Conservation (phyloP, 31 red algal genomes). For the Endocladia muricata region DNA sequence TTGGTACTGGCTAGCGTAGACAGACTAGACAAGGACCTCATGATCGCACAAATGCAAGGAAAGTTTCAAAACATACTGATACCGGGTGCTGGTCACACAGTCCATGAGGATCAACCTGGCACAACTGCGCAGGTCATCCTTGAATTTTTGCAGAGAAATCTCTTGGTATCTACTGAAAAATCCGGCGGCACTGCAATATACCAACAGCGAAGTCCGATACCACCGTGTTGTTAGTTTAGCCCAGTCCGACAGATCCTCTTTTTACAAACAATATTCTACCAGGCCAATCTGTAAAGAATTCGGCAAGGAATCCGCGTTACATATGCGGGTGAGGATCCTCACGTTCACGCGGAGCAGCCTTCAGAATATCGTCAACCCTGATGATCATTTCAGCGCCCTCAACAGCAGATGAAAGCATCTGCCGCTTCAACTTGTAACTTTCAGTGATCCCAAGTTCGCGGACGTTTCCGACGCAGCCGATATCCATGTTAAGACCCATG, state of each 20-base stretch:
- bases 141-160: conserved; percentile 70
- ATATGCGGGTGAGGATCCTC: conserved; percentile 79
- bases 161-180: conserved; percentile 7
- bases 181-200: neutral
- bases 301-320: too few relatives aligned
- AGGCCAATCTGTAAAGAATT: too few relatives aligned
- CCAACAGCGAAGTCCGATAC: conserved; percentile 32
- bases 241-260: neutral
- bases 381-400: conserved; percentile 99
- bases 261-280: too few relatives aligned
- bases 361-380: conserved; percentile 93
- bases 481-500: conserved; percentile 79
- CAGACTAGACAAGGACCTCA: conserved; percentile 83
- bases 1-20: conserved; percentile 87
- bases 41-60: conserved; percentile 98
- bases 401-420: conserved; percentile 90
- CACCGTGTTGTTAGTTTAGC: conserved; percentile 34
- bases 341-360: conserved; percentile 77
- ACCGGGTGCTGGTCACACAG: conserved; percentile 76
- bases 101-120: conserved; percentile 91
- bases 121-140: conserved; percentile 50
- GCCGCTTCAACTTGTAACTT: conserved; percentile 90
- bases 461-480: conserved; percentile 73
- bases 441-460: conserved; percentile 80
- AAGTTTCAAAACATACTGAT: conserved; percentile 85